A percentile compares a stretch with the other conserved stretches of the same genome.
Conservation (phyloP, 208 protist genomes). For the Leishmania mexicana region DNA sequence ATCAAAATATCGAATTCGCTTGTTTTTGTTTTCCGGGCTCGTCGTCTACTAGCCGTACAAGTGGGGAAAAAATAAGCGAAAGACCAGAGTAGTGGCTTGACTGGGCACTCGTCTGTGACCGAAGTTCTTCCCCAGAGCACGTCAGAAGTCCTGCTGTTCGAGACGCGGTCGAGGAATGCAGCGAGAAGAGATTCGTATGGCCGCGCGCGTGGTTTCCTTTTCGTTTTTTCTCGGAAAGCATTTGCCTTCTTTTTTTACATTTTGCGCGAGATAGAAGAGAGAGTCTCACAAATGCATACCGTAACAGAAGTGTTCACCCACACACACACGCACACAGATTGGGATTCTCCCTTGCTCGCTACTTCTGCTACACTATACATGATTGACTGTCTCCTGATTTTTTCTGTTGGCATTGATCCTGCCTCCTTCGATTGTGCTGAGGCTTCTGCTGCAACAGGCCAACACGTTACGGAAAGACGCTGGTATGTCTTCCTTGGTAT, state of each 20-base stretch:
- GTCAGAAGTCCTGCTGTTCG: neutral
- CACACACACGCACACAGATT: neutral
- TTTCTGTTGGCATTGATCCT: neutral
- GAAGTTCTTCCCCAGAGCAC: neutral
- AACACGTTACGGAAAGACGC: neutral
- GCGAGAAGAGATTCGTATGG: neutral
- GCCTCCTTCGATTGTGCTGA: neutral
- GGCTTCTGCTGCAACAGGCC: neutral
- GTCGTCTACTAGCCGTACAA: neutral
- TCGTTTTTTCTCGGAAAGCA: too few relatives aligned
- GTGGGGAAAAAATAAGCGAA: neutral
- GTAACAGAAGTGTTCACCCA: neutral
- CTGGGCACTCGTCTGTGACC: neutral
- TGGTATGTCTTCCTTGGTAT: neutral
- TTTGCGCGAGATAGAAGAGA: neutral
- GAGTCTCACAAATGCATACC: neutral
- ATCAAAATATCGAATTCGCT: neutral
- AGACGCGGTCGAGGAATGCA: neutral
- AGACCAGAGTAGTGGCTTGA: neutral
- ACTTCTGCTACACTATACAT: neutral
- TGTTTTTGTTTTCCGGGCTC: neutral
- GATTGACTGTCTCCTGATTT: neutral
- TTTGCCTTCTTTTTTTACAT: neutral
- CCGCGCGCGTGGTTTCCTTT: neutral
- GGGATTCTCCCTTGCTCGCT: neutral